These are phyloP conservation scores for Xylaria castorea DNA, from an alignment of 495 filamentous ascomycete species.

Conservation along the genomic window DNA sequence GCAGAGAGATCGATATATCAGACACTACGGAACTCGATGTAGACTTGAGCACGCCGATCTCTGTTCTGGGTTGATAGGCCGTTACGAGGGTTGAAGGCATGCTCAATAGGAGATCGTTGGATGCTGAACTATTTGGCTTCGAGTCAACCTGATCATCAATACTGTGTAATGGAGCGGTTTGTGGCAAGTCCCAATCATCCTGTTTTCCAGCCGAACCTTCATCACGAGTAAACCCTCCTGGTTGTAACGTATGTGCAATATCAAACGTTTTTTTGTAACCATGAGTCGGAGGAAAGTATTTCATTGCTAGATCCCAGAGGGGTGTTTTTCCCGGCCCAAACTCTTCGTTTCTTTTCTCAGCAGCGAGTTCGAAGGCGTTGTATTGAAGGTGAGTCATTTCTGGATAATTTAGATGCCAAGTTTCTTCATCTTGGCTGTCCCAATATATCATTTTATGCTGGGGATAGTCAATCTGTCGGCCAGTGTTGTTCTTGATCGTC, in stretches of 20 bases:
- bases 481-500: conserved; percentile 41
- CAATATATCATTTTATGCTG: conserved; percentile 58
- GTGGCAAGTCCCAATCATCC: conserved; percentile 17
- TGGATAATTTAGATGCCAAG: conserved; percentile 60
- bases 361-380: conserved; percentile 50
- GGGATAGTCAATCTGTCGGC: conserved; percentile 57
- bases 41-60: conserved; percentile 47
- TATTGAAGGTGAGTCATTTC: conserved; percentile 61
- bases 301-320: conserved; percentile 55
- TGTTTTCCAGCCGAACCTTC: neutral
- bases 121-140: conserved; percentile 30
- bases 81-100: conserved; percentile 29
- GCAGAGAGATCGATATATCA: conserved; percentile 66
- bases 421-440: conserved; percentile 53
- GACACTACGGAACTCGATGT: conserved; percentile 53
- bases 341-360: conserved; percentile 50
- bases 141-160: conserved; percentile 33
- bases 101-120: conserved; percentile 19
- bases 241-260: conserved; percentile 24
- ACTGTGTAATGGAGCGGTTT: conserved; percentile 9
- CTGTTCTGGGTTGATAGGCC: conserved; percentile 18
- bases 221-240: conserved; percentile 8
- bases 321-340: conserved; percentile 52
- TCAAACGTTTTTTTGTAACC: conserved; percentile 16
- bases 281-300: conserved; percentile 51